These are phyloP conservation scores for Triticum monococcum DNA, from an alignment of 176 grass and related monocot species.

Conservation along the genomic window DNA sequence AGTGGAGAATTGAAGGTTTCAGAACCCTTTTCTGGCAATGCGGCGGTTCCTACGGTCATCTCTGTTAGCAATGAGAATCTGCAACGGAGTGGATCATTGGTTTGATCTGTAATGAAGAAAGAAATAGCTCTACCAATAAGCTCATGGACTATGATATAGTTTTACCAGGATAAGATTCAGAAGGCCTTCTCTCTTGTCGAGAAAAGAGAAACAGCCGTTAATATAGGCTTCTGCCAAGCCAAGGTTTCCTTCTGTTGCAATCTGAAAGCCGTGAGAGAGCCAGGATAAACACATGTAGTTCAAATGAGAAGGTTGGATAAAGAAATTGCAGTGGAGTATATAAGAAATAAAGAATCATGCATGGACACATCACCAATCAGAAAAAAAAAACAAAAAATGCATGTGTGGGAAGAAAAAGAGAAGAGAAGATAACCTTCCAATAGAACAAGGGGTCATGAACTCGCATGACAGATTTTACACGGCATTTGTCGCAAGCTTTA, in stretches of 20 bases:
- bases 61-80: not conserved
- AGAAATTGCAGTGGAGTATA: not conserved
- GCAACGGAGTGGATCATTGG: not conserved
- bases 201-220: not conserved
- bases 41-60: not conserved
- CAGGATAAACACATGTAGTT: not conserved
- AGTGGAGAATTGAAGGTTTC: not conserved
- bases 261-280: not conserved
- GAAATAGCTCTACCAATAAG: not conserved
- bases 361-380: not conserved
- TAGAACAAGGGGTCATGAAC: not conserved
- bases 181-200: not conserved
- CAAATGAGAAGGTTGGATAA: not conserved
- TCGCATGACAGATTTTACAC: not conserved
- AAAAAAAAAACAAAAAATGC: not conserved
- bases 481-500: not conserved
- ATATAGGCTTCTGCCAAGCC: constrained; percentile 2
- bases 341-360: not conserved
- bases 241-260: not conserved
- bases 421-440: not conserved
- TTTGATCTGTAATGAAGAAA: not conserved
- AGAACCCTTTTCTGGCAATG: not conserved
- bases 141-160: not conserved
- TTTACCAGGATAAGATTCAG: not conserved
- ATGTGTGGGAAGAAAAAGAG: not conserved